Evolutionary conservation across 2,329 filamentous ascomycete species (phyloP).

Genomic region (Geosmithia putterillii): DNA sequence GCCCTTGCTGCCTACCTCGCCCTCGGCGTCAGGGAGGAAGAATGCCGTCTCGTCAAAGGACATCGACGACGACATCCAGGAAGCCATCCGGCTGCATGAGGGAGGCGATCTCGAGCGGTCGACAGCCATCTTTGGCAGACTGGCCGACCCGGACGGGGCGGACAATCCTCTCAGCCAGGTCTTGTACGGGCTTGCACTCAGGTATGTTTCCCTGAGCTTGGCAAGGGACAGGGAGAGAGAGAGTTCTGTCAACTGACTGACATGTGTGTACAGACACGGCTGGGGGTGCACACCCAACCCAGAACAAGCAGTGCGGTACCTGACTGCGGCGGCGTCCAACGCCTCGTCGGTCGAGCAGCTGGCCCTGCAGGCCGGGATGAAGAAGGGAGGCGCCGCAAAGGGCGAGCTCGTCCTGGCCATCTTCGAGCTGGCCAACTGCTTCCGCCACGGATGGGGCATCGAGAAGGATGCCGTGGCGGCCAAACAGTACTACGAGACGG

Average conservation of each 20-base stretch:
- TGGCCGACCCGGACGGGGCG: slow-evolving; percentile 72
- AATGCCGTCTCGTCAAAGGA: slow-evolving; percentile 32
- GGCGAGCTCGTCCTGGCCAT: slow-evolving; percentile 94
- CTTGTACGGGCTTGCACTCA: slow-evolving; percentile 80
- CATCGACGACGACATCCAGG: slow-evolving; percentile 67
- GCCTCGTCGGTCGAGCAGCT: slow-evolving; percentile 77
- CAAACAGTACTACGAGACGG: slow-evolving; percentile 91
- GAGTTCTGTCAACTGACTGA: not conserved
- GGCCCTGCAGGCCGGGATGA: slow-evolving; percentile 76
- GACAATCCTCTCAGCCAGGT: slow-evolving; percentile 95
- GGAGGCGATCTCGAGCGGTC: slow-evolving; percentile 65
- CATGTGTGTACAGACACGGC: slow-evolving; percentile 83
- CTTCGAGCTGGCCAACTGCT: slow-evolving; percentile 86
- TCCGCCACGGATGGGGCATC: slow-evolving; percentile 90
- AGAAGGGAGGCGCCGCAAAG: slow-evolving; percentile 88
- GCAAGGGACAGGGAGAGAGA: no score
- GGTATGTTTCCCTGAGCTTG: slow-evolving; percentile 48
- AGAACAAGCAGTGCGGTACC: slow-evolving; percentile 64
- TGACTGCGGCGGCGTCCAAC: slow-evolving; percentile 81
- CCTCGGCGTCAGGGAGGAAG: slow-evolving; percentile 4
- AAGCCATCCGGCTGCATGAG: slow-evolving; percentile 92
- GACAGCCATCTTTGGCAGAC: slow-evolving; percentile 70
- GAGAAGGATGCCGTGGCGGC: slow-evolving; percentile 77
- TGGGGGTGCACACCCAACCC: slow-evolving; percentile 77
- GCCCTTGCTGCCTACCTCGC: not conserved